phyloP scores from a whole-genome alignment of 2,329 filamentous ascomycete genomes.

The Epichloe gansuensis region DNA sequence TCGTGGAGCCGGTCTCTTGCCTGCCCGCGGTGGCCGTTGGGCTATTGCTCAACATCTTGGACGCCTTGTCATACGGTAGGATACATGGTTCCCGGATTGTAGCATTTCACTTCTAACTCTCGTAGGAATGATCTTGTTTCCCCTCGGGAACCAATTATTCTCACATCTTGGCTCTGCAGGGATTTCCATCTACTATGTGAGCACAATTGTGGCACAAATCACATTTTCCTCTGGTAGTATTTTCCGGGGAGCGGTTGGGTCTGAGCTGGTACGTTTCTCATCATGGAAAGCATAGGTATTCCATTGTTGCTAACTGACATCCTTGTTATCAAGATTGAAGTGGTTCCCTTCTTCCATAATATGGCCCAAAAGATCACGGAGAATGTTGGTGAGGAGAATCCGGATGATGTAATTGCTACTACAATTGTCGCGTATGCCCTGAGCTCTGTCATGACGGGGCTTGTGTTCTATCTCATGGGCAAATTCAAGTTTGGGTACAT shows the following conservation, averaged over 20 bases:
- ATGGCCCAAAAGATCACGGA: conserved; percentile 86
- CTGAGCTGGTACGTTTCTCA: conserved; percentile 58
- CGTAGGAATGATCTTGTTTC: conserved; percentile 82
- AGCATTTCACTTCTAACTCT: conserved; percentile 8
- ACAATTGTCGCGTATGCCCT: conserved; percentile 85
- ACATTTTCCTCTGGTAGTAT: conserved; percentile 79
- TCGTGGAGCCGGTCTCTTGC: conserved; percentile 57
- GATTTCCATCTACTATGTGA: conserved; percentile 98
- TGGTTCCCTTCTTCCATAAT: conserved; percentile 97
- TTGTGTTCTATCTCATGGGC: conserved; percentile 87
- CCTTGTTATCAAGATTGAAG: conserved; percentile 60
- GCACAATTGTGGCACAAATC: conserved; percentile 86
- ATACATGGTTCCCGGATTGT: conserved; percentile 2
- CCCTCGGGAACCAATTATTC: conserved; percentile 78
- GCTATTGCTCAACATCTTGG: conserved; percentile 79
- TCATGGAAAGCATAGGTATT: background rate
- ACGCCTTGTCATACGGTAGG: conserved; percentile 83
- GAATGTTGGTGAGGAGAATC: conserved; percentile 65
- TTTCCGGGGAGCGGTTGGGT: conserved; percentile 84
- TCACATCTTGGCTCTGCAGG: conserved; percentile 78
- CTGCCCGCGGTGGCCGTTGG: conserved; percentile 83
- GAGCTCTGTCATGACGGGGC: conserved; percentile 80
- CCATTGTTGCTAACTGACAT: background rate
- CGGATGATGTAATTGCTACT: conserved; percentile 81
- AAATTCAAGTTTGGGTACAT: conserved; percentile 78